Percentiles rank a stretch among this genome's conserved stretches.
Conservation (phyloP, 2,329 filamentous ascomycete species). For the Xylariaceae sp. region DNA sequence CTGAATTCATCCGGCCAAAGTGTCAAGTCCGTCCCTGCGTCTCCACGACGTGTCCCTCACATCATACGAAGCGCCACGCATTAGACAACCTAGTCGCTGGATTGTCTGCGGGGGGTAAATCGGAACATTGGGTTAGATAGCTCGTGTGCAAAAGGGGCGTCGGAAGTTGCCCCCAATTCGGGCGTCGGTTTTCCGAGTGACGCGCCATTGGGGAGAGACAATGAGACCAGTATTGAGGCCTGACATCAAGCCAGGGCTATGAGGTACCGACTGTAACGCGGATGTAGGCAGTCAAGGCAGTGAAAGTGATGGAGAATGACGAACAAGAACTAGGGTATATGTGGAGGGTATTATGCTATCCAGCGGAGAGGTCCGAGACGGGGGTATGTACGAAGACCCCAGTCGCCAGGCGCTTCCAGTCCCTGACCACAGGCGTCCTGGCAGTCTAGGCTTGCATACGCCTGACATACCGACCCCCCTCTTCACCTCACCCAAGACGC, state of each 20-base stretch:
- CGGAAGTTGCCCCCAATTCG: not conserved
- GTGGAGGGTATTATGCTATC: not conserved
- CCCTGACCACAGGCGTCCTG: not conserved
- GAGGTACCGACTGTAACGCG: not conserved
- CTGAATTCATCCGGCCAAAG: not conserved
- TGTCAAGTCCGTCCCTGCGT: not conserved
- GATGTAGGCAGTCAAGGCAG: not conserved
- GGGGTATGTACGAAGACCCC: not conserved
- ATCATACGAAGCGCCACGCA: not conserved
- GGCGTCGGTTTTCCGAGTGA: not conserved
- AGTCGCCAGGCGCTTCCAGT: not conserved
- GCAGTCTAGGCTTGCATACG: constrained; percentile 14
- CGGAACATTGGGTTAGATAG: not conserved
- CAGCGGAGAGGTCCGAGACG: not conserved
- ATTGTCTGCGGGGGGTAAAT: not conserved
- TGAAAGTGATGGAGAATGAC: not conserved
- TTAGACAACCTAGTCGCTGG: not conserved
- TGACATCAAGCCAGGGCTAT: not conserved
- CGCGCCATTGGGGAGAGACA: not conserved
- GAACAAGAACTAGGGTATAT: not conserved
- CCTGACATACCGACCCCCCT: constrained; percentile 7
- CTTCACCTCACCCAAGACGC: constrained; percentile 5
- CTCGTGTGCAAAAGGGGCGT: not conserved
- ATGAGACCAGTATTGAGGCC: not conserved
- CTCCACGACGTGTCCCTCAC: not conserved